phyloP scores from a whole-genome alignment of 257 asterid genomes.

The Solanum bukasovii region DNA sequence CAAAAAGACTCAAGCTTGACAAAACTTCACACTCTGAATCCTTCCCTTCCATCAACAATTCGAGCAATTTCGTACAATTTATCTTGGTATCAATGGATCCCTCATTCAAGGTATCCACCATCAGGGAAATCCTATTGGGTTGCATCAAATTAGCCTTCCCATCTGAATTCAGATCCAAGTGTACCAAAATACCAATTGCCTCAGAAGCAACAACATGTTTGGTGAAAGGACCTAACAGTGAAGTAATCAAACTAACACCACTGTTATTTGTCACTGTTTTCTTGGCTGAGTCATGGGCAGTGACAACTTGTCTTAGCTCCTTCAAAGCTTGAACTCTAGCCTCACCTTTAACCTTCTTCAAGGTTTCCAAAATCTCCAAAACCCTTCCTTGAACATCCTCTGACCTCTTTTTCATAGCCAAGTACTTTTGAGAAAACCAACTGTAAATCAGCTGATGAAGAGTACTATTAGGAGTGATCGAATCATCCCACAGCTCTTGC shows the following conservation, averaged over 20 bases:
- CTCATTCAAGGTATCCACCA: slow-evolving; percentile 66
- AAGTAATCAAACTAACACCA: slow-evolving; percentile 40
- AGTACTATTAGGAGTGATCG: slow-evolving; percentile 59
- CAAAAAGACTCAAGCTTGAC: slow-evolving; percentile 61
- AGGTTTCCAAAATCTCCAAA: slow-evolving; percentile 46
- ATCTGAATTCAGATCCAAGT: slow-evolving; percentile 37
- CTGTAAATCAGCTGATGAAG: slow-evolving; percentile 44
- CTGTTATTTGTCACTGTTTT: slow-evolving; percentile 44
- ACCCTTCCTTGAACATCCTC: slow-evolving; percentile 78
- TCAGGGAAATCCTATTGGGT: slow-evolving; percentile 50
- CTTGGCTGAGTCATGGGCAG: slow-evolving; percentile 38
- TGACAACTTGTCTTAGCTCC: slow-evolving; percentile 41
- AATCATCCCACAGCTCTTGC: slow-evolving; percentile 74
- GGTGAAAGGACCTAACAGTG: slow-evolving; percentile 55
- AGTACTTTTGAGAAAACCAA: slow-evolving; percentile 74
- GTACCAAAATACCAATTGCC: slow-evolving; percentile 49
- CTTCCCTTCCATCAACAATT: slow-evolving; percentile 38
- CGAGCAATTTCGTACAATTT: slow-evolving; percentile 53
- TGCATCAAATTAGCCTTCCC: slow-evolving; percentile 47
- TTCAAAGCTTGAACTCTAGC: slow-evolving; percentile 48
- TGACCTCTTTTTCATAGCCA: slow-evolving; percentile 66
- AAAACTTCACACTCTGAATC: slow-evolving; percentile 35
- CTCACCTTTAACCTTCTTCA: slow-evolving; percentile 63
- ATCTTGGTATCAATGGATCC: slow-evolving; percentile 65
- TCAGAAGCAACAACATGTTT: slow-evolving; percentile 66